Percentiles rank a stretch among this genome's conserved stretches.
Evolutionary conservation across 257 asterid genomes (phyloP).

Genomic region (Lycium ferocissimum): DNA sequence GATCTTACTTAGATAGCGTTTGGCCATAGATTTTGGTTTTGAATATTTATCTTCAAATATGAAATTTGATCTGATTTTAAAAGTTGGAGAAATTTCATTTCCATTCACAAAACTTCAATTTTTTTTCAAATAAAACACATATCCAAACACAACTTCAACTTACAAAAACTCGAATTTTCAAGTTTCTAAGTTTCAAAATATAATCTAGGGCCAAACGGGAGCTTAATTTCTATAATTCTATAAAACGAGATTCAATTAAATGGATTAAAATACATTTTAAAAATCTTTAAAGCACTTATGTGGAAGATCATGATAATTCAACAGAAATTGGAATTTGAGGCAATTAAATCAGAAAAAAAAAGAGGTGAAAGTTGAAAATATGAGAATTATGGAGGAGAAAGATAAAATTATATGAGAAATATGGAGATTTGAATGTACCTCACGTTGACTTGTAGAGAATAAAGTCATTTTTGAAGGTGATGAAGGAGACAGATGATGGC

Average conservation of each 20-base stretch:
- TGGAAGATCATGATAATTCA: not conserved
- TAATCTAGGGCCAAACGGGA: no score
- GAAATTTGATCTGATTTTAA: no score
- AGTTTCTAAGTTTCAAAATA: no score
- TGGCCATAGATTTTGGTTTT: no score
- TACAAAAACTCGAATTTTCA: no score
- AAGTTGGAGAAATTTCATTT: no score
- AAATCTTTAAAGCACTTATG: not conserved
- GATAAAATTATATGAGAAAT: not conserved
- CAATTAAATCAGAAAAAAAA: not conserved
- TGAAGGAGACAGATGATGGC: not conserved
- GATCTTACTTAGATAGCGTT: not conserved
- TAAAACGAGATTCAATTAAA: not conserved
- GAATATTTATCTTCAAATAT: no score
- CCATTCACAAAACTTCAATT: no score
- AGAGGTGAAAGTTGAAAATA: no score
- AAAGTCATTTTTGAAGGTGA: not conserved
- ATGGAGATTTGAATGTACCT: slow-evolving; percentile 10
- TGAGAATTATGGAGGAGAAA: not conserved
- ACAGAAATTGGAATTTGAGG: no score
- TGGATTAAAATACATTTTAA: not conserved
- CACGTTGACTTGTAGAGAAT: not conserved
- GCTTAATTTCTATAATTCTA: not conserved
- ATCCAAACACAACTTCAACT: no score
- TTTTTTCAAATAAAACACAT: no score